A percentile compares a stretch with the other conserved stretches of the same genome.
These are phyloP conservation scores for Suillus hirtellus DNA, from an alignment of 768 basidiomycete species.

Conservation along the genomic window DNA sequence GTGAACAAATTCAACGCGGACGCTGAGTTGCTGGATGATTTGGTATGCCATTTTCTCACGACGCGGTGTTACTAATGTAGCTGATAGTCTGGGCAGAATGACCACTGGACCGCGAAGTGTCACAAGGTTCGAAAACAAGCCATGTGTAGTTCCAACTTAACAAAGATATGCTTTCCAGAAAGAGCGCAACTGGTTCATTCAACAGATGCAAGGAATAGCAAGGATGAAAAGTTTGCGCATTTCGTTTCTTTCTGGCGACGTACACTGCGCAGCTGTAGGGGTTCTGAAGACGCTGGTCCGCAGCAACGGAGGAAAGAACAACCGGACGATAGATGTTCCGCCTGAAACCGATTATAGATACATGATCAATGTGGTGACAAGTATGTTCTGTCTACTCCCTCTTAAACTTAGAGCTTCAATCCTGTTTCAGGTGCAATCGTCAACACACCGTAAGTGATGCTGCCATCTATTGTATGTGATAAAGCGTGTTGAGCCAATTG, in stretches of 20 bases:
- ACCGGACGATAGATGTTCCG: slow-evolving; percentile 40
- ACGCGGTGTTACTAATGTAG: slow-evolving; percentile 2
- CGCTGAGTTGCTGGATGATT: slow-evolving; percentile 91
- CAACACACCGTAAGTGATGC: slow-evolving; percentile 78
- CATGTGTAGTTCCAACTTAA: slow-evolving; percentile 6
- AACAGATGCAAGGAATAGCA: slow-evolving; percentile 76
- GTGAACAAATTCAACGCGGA: slow-evolving; percentile 92
- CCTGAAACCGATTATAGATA: slow-evolving; percentile 74
- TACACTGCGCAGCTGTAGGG: slow-evolving; percentile 88
- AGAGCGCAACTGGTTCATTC: slow-evolving; percentile 89
- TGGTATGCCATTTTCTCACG: slow-evolving; percentile 45
- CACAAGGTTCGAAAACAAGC: slow-evolving; percentile 58
- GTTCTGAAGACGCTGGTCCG: slow-evolving; percentile 64
- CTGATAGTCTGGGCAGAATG: slow-evolving; percentile 52
- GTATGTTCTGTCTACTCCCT: slow-evolving; percentile 39
- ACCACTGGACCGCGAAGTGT: slow-evolving; percentile 85
- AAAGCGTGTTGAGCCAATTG: background rate
- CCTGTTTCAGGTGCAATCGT: slow-evolving; percentile 76
- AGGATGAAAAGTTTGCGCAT: slow-evolving; percentile 63
- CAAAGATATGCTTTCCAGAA: slow-evolving; percentile 44
- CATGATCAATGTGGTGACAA: slow-evolving; percentile 88
- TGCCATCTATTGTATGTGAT: slow-evolving; percentile 4
- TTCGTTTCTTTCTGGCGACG: slow-evolving; percentile 90
- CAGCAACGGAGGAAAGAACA: slow-evolving; percentile 41
- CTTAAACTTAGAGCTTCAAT: background rate